Evolutionary conservation across 129 eudicot species (phyloP), one percentile per base, ranked within the genome.

Genomic region (Arctium minus): DNA sequence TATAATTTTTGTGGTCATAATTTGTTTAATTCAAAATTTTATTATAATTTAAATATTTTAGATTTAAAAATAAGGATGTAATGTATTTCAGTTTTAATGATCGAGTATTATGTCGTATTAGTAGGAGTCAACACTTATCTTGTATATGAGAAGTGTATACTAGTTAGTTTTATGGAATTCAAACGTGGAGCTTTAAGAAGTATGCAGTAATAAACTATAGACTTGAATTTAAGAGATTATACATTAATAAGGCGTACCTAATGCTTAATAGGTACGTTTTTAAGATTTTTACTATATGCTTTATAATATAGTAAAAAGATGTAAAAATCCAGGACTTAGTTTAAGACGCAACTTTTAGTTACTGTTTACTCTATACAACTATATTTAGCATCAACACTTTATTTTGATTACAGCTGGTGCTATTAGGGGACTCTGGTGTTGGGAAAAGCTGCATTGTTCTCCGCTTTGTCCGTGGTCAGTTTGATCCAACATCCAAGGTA

Each of bases 391-490:
- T 17, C 69, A 46, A 38, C 30, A 71, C 72, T 84, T 40, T 73
- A 27, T 82, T 74, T 79, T 64, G 50, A 75, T 74, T 91, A 84
- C 94, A 96, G 99, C 87, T 96, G 80, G 99, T 96, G 87, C 89
- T 96, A 71, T 88, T 96, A 76, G 99, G 99, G 48, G 98, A 93
- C 88, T 96, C 99, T 87, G 99, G 99, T 73, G 98, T 96, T 70
- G 99, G 99, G 56, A 93, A 96, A 89, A 96, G 97, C 85, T 96
- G 99, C 90, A 96, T 96, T 80, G 99, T 96, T 81, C 98, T 96
- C 64, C 97, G 99, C 73, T 96, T 96, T 88, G 98, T 96, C 12
- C 99, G 98, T 71, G 99, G 98, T 80, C 99, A 96, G 82, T 96
- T 96, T 86, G 98, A 96, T 86, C 99, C 99, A 65, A 89, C 98